Base-by-base conservation (phyloP, 2,329 filamentous ascomycete species). In the Talaromyces sp. region DNA sequence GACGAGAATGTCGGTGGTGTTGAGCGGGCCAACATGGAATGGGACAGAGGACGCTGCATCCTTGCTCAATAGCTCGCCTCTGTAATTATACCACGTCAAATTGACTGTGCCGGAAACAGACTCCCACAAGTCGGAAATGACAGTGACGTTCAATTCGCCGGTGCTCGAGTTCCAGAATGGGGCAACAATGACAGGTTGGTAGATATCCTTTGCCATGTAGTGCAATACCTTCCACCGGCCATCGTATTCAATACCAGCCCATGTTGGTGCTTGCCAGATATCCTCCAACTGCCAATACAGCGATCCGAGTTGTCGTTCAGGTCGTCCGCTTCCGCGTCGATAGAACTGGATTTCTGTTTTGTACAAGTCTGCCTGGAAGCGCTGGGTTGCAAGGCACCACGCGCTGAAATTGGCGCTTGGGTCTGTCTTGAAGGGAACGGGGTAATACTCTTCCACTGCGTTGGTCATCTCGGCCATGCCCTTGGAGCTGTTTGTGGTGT, bases 281-380 rank as follows among this genome's bases (percentile, higher is more conserved):
- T 88, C 85, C 65, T 88, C 84, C 1, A 88, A 75, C 67, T 88
- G 85, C 86, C 85, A 88, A 69, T 87, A 88, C 5, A 88, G 69
- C 11, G 78, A 80, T 0, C 85, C 85, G 2, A 88, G 77, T 65
- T 87, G 84, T 0, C 84, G 77, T 63, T 88, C 81, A 0, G 80
- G 81, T 66, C 80, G 68, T 0, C 84, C 85, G 44, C 82, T 84
- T 0, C 85, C 85, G 5, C 82, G 76, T 5, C 85, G 80, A 67
- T 88, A 88, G 71, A 84, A 87, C 58, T 83, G 78, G 17, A 88
- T 87, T 70, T 88, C 80, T 2, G 75, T 79, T 47, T 80, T 82
- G 71, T 88, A 87, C 69, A 83, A 83, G 64, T 87, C 84, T 2
- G 85, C 84, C 68, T 88, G 85, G 75, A 87, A 88, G 10, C 87